Evolutionary conservation across 2,329 filamentous ascomycete genomes (phyloP).

Genomic region (Parastagonospora avenae): DNA sequence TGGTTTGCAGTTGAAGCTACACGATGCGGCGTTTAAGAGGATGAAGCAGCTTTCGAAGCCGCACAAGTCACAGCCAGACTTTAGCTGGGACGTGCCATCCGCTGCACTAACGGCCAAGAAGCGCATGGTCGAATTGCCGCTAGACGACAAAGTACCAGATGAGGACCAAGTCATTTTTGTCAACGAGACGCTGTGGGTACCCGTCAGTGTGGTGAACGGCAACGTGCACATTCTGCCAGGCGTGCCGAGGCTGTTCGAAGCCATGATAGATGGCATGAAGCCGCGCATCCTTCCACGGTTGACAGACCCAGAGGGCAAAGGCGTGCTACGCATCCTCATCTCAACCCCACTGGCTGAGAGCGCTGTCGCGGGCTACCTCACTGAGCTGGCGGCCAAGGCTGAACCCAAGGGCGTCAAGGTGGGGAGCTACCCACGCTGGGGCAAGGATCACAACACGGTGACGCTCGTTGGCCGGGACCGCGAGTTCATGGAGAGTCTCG

Average conservation of each 20-base stretch:
- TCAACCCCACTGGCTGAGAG: conserved; percentile 90
- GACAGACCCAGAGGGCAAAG: conserved; percentile 79
- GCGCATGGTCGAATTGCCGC: conserved; percentile 88
- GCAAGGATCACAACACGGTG: conserved; percentile 84
- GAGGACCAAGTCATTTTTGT: conserved; percentile 80
- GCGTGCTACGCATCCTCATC: conserved; percentile 77
- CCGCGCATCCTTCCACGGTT: conserved; percentile 72
- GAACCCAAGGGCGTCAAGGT: conserved; percentile 84
- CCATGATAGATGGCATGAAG: conserved; percentile 77
- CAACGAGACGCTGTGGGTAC: conserved; percentile 85
- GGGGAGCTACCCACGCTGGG: conserved; percentile 93
- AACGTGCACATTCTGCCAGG: conserved; percentile 94
- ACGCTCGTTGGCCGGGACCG: conserved; percentile 81
- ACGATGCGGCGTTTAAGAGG: conserved; percentile 75
- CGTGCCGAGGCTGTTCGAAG: conserved; percentile 82
- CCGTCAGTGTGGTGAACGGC: conserved; percentile 83
- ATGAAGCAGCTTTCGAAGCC: conserved; percentile 84
- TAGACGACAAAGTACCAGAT: conserved; percentile 68
- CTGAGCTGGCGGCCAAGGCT: conserved; percentile 75
- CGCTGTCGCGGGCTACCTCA: conserved; percentile 80
- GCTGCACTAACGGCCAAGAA: conserved; percentile 79
- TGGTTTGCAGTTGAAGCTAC: conserved; percentile 73
- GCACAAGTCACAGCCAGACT: conserved; percentile 72
- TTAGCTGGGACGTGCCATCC: conserved; percentile 84
- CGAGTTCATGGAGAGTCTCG: conserved; percentile 76